A percentile compares a stretch with the other conserved stretches of the same genome.
These are phyloP conservation scores for Capronia americana DNA, from an alignment of 2,329 filamentous ascomycete genomes.

Conservation along the genomic window DNA sequence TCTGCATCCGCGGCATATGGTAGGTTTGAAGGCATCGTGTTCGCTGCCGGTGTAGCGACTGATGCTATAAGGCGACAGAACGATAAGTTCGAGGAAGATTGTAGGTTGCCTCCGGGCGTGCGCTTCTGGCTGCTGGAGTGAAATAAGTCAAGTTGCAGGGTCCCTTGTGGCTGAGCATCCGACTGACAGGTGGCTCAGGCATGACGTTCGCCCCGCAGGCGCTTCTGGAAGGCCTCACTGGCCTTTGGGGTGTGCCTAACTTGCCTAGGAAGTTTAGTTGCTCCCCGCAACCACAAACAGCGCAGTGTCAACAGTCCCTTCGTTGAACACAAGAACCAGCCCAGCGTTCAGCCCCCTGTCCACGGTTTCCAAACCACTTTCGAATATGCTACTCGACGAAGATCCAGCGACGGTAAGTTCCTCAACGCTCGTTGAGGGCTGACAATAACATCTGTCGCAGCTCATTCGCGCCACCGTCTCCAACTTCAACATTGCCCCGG, in stretches of 20 bases:
- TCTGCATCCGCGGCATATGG: constrained; percentile 97
- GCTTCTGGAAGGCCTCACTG: neutral
- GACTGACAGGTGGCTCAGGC: constrained; percentile 15
- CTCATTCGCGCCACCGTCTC: constrained; percentile 89
- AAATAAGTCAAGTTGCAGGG: constrained; percentile 4
- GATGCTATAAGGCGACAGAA: neutral
- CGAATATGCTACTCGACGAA: constrained; percentile 85
- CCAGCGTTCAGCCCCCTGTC: neutral
- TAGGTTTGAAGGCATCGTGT: constrained; percentile 54
- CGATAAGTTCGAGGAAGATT: neutral
- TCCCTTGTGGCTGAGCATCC: constrained; percentile 18
- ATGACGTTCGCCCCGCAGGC: constrained; percentile 17
- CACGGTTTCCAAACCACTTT: neutral
- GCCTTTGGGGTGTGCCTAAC: neutral
- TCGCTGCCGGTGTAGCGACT: neutral
- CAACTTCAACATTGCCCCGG: constrained; percentile 93
- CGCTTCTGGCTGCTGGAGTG: neutral
- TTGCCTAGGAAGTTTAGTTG: constrained; percentile 18
- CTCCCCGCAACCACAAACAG: constrained; percentile 24
- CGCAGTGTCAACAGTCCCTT: constrained; percentile 9
- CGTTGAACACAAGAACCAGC: neutral
- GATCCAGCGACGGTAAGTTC: constrained; percentile 78
- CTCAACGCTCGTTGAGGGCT: constrained; percentile 19
- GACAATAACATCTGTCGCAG: constrained; percentile 52
- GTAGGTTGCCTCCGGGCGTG: neutral